Evolutionary conservation across 257 asterid species (phyloP).

Genomic region (Nicotiana noctiflora): DNA sequence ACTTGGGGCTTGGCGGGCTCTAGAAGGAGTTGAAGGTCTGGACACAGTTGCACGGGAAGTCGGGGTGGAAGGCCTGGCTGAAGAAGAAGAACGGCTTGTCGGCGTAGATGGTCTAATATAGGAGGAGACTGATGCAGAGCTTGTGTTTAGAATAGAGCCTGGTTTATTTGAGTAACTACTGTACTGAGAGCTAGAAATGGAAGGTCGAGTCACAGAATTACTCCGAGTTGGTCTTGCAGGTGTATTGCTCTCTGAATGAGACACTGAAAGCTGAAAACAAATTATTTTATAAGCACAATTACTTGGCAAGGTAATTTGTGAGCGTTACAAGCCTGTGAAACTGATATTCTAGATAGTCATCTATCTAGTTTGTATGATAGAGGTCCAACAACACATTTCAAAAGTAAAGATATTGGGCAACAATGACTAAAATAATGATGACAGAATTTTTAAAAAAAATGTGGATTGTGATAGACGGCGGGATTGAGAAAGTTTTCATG

Average conservation of each 20-base stretch:
- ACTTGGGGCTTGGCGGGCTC: constrained; percentile 46
- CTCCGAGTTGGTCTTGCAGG: constrained; percentile 66
- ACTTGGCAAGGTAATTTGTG: not conserved
- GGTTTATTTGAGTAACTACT: constrained; percentile 63
- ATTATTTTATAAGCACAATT: constrained; percentile 5
- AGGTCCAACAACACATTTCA: not conserved
- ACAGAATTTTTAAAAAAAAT: not conserved
- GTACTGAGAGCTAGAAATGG: constrained; percentile 65
- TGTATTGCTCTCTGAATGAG: constrained; percentile 76
- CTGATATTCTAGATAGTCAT: not conserved
- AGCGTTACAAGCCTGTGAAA: not conserved
- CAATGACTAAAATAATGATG: not conserved
- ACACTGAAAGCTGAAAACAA: constrained; percentile 68
- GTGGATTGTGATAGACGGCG: not conserved
- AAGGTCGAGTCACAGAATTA: constrained; percentile 80
- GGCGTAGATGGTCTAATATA: constrained; percentile 94
- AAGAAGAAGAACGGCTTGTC: constrained; percentile 62
- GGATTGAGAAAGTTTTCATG: not conserved
- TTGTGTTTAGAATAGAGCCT: constrained; percentile 69
- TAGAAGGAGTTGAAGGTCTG: constrained; percentile 88
- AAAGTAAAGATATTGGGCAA: not conserved
- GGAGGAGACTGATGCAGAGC: constrained; percentile 95
- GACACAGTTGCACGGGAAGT: constrained; percentile 58
- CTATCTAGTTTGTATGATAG: not conserved
- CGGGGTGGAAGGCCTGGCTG: constrained; percentile 80